Conservation (phyloP, 2,329 filamentous ascomycete genomes). For the Pseudocercospora fuligena region DNA sequence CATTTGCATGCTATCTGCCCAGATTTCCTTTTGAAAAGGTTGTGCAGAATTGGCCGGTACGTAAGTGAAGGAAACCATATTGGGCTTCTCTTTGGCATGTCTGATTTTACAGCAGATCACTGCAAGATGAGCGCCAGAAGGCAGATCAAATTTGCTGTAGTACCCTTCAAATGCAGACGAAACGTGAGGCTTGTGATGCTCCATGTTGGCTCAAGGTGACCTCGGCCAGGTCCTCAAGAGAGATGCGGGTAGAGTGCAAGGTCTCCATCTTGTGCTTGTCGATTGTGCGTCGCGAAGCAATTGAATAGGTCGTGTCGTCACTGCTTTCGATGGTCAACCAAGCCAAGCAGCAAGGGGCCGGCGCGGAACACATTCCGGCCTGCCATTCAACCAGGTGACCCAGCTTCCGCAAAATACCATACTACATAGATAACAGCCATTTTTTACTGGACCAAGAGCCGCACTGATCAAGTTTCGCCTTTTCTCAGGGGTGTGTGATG, state of each 20-base stretch:
- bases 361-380: too few species aligned
- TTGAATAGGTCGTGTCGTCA: not conserved
- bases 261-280: conserved; percentile 53
- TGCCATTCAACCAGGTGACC: too few species aligned
- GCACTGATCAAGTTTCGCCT: too few species aligned
- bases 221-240: not conserved
- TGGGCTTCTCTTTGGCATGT: conserved; percentile 44
- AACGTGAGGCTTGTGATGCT: conserved; percentile 50
- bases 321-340: not conserved
- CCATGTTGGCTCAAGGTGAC: conserved; percentile 36
- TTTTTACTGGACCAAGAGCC: too few species aligned
- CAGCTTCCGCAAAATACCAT: too few species aligned
- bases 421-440: too few species aligned
- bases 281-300: conserved; percentile 54
- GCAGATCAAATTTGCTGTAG: conserved; percentile 57
- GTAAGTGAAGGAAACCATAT: conserved; percentile 58
- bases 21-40: conserved; percentile 51
- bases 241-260: not conserved
- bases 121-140: conserved; percentile 52
- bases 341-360: too few species aligned
- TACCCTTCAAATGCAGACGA: conserved; percentile 54
- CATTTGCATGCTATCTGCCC: conserved; percentile 48
- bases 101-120: conserved; percentile 54
- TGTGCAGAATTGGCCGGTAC: conserved; percentile 43
- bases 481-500: too few species aligned